A percentile compares a stretch with the other conserved stretches of the same genome.
phyloP scores from a whole-genome alignment of 768 basidiomycete genomes.

The Calocybe cyanea region DNA sequence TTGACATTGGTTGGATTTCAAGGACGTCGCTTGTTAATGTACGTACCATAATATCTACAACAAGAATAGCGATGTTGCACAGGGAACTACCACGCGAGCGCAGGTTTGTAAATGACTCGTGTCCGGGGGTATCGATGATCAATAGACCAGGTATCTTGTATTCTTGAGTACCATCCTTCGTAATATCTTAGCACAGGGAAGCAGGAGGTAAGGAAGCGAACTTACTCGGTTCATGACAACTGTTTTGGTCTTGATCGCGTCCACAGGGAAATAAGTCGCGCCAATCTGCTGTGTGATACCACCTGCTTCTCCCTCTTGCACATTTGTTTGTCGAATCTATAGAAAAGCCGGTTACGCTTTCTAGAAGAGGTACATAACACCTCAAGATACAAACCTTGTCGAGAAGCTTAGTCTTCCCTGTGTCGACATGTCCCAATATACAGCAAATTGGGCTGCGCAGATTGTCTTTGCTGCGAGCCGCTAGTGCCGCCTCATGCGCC shows the following conservation, averaged over 20 bases:
- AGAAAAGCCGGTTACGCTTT: neutral
- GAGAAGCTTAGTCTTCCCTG: conserved; percentile 95
- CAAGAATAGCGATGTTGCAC: conserved; percentile 98
- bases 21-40: too few species aligned
- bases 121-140: conserved; percentile 96
- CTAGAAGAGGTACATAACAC: conserved; percentile 1
- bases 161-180: conserved; percentile 74
- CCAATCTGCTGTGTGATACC: conserved; percentile 99
- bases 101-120: conserved; percentile 98
- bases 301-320: conserved; percentile 98
- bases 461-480: conserved; percentile 83
- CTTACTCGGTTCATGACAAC: conserved; percentile 83
- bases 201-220: neutral
- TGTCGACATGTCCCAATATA: conserved; percentile 99
- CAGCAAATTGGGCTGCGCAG: conserved; percentile 97
- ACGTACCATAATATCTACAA: conserved; percentile 94
- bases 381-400: conserved; percentile 66
- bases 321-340: conserved; percentile 98
- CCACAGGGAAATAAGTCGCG: conserved; percentile 97
- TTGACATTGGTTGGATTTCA: too few species aligned
- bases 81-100: conserved; percentile 93
- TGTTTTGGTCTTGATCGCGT: conserved; percentile 92
- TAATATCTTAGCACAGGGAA: neutral
- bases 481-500: conserved; percentile 80
- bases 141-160: conserved; percentile 97